Conservation (phyloP, 2,329 filamentous ascomycete species). For the Huntiella decipiens region DNA sequence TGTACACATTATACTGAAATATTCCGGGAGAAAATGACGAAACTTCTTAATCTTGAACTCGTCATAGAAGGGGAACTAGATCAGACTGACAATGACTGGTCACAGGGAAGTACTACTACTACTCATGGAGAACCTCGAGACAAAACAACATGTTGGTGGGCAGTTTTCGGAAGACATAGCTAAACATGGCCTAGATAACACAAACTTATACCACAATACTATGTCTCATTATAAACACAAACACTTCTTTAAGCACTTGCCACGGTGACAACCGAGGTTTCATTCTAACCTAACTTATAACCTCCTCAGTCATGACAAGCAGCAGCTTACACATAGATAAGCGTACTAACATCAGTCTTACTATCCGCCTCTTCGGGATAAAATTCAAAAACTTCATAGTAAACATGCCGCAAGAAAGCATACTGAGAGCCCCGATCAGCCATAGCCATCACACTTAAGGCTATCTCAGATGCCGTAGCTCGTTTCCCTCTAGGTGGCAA, state of each 20-base stretch:
- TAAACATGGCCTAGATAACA: no score
- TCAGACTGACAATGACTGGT: constrained; percentile 53
- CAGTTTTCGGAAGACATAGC: constrained; percentile 27
- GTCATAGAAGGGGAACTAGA: constrained; percentile 42
- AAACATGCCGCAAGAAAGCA: constrained; percentile 64
- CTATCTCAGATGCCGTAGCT: constrained; percentile 54
- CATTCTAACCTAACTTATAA: no score
- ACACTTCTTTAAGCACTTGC: no score
- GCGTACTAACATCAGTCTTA: constrained; percentile 45
- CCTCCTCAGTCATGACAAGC: no score
- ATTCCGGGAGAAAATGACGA: constrained; percentile 43
- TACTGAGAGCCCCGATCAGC: constrained; percentile 50
- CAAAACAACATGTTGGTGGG: constrained; percentile 49
- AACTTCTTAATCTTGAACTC: constrained; percentile 26
- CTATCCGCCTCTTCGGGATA: constrained; percentile 57
- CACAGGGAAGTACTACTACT: constrained; percentile 27
- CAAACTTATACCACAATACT: no score
- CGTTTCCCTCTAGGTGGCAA: constrained; percentile 36
- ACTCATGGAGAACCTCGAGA: constrained; percentile 14
- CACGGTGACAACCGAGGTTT: no score
- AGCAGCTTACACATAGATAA: constrained; percentile 21
- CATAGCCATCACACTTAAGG: constrained; percentile 62
- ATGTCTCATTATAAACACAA: no score
- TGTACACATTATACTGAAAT: constrained; percentile 40
- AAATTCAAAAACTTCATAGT: constrained; percentile 69